Evolutionary conservation across 345 rosid genomes (phyloP), one percentile per base, ranked within the genome.

Genomic region (Carallia pectinifolia): DNA sequence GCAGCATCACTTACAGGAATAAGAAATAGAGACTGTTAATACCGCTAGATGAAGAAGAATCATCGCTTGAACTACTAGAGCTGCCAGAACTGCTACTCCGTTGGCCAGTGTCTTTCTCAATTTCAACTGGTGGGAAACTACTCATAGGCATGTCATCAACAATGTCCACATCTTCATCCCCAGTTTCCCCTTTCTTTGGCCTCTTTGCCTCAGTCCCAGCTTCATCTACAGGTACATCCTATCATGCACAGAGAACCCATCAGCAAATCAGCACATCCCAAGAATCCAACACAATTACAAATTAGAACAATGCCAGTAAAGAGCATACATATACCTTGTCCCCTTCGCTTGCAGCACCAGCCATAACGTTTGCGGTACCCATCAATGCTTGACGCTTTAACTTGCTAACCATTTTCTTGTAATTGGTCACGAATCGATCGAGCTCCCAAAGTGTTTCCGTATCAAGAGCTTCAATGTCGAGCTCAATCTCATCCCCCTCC

Each of bases 131-230:
- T 27, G 97, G 97, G 36, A 89, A 91, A 75, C 80, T 87, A 68
- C 85, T 86, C 76, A 82, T 67, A 0, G 97, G 97, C 81, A 86
- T 86, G 70, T 89, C 95, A 67, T 91, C 97, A n/a, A 92, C 97
- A 58, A 91, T 91, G 81, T 91, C 97, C 58, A 91, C 94, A 75
- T 91, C 94, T 50, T 91, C 97, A 52, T 91, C 95, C 10, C 94
- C 88, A 36, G 66, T 76, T n/a, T 90, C 97, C 61, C 90, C 91
- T 75, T 85, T 90, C 82, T 83, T 89, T 18, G 72, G 82, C 83
- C 80, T 91, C 81, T 89, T 87, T 23, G 72, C 65, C 54, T 86
- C 86, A 23, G 66, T 81, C 15, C 65, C 80, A 68, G 80, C 80
- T 7, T 74, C 87, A 31, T 38, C 68, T 27, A 37, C 65, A 69